phyloP scores from a whole-genome alignment of 2,329 filamentous ascomycete genomes.

The Aspergillus pseudoglaucus region DNA sequence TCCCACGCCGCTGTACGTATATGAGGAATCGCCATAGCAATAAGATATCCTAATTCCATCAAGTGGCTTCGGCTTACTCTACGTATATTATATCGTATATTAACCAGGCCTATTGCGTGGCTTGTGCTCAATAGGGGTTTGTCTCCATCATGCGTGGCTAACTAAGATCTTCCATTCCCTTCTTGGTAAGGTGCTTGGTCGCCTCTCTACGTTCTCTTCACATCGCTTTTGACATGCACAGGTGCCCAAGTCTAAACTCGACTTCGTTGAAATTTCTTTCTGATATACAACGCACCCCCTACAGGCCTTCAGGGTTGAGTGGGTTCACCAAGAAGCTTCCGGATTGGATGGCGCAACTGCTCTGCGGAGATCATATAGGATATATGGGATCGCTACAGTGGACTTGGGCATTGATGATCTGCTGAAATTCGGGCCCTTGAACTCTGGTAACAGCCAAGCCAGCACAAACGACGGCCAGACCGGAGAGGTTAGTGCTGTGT shows the following conservation, averaged over 20 bases:
- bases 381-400: too few relatives aligned
- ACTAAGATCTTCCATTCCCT: not conserved
- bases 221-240: not conserved
- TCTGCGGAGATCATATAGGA: too few relatives aligned
- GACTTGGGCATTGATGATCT: too few relatives aligned
- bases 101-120: not conserved
- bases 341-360: too few relatives aligned
- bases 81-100: too few relatives aligned
- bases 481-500: conserved; percentile 58
- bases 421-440: too few relatives aligned
- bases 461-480: conserved; percentile 27
- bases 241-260: conserved; percentile 8
- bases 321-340: too few relatives aligned
- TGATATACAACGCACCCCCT: too few relatives aligned
- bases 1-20: not conserved
- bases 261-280: conserved; percentile 4
- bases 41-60: not conserved
- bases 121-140: not conserved
- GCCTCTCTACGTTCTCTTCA: not conserved
- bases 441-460: conserved; percentile 21
- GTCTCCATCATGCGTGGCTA: not conserved
- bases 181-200: not conserved
- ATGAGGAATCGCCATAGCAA: not conserved
- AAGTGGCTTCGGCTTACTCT: not conserved
- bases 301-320: too few relatives aligned